Conservation (phyloP, 1,139 yeast species). For the Meyerozyma athensensis region DNA sequence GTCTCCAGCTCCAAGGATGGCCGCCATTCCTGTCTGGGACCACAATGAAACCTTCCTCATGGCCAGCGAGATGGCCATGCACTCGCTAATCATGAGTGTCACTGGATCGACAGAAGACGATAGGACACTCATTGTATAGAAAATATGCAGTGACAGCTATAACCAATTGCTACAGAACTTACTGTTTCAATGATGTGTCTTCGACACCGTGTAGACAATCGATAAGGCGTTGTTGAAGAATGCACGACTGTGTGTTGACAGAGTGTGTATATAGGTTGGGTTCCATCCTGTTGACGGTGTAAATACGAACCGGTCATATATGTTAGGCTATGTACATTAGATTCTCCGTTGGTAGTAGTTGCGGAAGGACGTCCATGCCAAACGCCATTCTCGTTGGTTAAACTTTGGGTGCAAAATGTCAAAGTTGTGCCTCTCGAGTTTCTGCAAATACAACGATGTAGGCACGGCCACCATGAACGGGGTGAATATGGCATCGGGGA, state of each 20-base stretch:
- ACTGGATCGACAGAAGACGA: slow-evolving; percentile 54
- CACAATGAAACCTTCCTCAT: slow-evolving; percentile 86
- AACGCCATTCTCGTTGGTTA: slow-evolving; percentile 61
- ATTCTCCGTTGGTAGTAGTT: slow-evolving; percentile 44
- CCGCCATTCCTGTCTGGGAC: slow-evolving; percentile 84
- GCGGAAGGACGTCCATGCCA: slow-evolving; percentile 63
- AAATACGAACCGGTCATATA: too few species aligned
- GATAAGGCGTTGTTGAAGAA: slow-evolving; percentile 3
- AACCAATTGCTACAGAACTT: too few species aligned
- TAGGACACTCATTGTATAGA: neutral
- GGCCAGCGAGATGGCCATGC: slow-evolving; percentile 80
- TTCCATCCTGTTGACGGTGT: too few species aligned
- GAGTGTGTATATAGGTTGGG: neutral
- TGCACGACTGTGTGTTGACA: slow-evolving; percentile 3
- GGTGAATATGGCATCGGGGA: slow-evolving; percentile 65
- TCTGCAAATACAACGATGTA: slow-evolving; percentile 54
- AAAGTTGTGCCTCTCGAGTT: slow-evolving; percentile 60
- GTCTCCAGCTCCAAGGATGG: slow-evolving; percentile 65
- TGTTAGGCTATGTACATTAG: slow-evolving; percentile 13
- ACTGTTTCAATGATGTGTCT: neutral
- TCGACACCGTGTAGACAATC: neutral
- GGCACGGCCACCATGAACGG: slow-evolving; percentile 71
- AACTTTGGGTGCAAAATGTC: slow-evolving; percentile 51
- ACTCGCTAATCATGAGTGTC: slow-evolving; percentile 82
- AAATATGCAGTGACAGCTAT: neutral